phyloP scores from a whole-genome alignment of 1,284 basidiomycete genomes.

The Ustilago lituana region DNA sequence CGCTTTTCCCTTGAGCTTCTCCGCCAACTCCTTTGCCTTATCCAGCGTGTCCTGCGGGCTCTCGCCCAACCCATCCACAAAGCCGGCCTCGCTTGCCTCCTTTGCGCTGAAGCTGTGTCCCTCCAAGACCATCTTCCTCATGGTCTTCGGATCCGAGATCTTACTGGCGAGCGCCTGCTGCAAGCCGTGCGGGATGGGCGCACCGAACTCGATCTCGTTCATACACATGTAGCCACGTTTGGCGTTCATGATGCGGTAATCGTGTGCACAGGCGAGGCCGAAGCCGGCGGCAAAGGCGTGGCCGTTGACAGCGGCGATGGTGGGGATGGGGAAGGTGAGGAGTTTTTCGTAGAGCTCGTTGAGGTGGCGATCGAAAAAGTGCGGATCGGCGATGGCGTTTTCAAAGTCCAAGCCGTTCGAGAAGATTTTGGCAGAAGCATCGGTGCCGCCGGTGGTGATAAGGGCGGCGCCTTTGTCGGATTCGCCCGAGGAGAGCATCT shows the following conservation, averaged over 20 bases:
- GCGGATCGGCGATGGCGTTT: constrained; percentile 74
- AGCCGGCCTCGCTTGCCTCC: constrained; percentile 76
- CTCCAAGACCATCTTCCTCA: constrained; percentile 82
- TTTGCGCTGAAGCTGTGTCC: constrained; percentile 81
- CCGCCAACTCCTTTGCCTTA: constrained; percentile 68
- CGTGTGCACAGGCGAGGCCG: constrained; percentile 81
- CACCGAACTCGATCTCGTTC: constrained; percentile 75
- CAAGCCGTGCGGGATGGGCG: constrained; percentile 57
- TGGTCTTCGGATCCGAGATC: constrained; percentile 73
- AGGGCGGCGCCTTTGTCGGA: constrained; percentile 54
- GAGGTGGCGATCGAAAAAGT: constrained; percentile 72
- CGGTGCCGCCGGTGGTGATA: constrained; percentile 50
- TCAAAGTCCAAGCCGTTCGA: constrained; percentile 77
- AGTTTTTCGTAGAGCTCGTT: constrained; percentile 70
- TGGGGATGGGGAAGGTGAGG: constrained; percentile 70
- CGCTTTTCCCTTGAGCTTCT: constrained; percentile 68
- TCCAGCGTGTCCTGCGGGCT: constrained; percentile 73
- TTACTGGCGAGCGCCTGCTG: constrained; percentile 76
- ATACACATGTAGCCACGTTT: constrained; percentile 86
- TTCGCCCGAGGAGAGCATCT: constrained; percentile 51
- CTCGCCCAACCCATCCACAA: constrained; percentile 77
- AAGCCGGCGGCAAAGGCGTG: constrained; percentile 89
- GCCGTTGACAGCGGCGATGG: constrained; percentile 87
- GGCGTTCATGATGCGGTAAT: constrained; percentile 88
- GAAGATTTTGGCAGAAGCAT: constrained; percentile 53